These are phyloP conservation scores for Pholiota molesta DNA, from an alignment of 768 basidiomycete species.

Conservation along the genomic window DNA sequence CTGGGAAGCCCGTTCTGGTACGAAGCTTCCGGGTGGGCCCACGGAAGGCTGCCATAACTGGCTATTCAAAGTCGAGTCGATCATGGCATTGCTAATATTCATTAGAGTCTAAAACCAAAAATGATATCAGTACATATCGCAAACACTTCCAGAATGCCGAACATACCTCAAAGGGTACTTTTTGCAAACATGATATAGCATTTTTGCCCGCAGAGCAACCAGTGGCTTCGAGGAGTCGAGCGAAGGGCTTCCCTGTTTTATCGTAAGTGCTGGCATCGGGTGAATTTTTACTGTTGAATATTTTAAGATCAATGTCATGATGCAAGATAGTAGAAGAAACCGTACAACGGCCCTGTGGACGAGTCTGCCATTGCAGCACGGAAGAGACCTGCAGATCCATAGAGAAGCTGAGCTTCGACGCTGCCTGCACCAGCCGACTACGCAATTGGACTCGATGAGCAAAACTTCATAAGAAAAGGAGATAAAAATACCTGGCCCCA, in stretches of 20 bases:
- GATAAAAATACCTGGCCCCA: constrained; percentile 51
- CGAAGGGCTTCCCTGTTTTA: constrained; percentile 52
- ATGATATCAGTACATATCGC: background rate
- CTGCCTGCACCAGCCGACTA: constrained; percentile 58
- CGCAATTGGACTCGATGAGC: background rate
- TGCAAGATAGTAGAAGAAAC: background rate
- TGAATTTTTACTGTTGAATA: constrained; percentile 50
- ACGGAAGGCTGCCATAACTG: constrained; percentile 64
- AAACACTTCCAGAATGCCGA: background rate
- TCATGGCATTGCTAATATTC: constrained; percentile 50
- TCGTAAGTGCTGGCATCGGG: constrained; percentile 51
- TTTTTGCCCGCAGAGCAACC: constrained; percentile 44
- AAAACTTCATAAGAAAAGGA: background rate
- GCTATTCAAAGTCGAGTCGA: constrained; percentile 44
- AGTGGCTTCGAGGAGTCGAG: constrained; percentile 46
- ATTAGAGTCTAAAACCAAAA: constrained; percentile 41
- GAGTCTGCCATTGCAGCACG: constrained; percentile 57
- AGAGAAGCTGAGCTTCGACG: constrained; percentile 51
- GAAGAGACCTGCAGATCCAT: constrained; percentile 39
- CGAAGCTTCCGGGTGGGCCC: constrained; percentile 52
- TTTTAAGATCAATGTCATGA: background rate
- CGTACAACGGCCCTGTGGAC: constrained; percentile 54
- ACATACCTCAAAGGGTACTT: constrained; percentile 46
- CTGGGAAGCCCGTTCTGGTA: constrained; percentile 46
- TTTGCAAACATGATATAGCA: constrained; percentile 47